Evolutionary conservation across 768 basidiomycete species (phyloP), one percentile per base, ranked within the genome.

Genomic region (Trametes elegans): DNA sequence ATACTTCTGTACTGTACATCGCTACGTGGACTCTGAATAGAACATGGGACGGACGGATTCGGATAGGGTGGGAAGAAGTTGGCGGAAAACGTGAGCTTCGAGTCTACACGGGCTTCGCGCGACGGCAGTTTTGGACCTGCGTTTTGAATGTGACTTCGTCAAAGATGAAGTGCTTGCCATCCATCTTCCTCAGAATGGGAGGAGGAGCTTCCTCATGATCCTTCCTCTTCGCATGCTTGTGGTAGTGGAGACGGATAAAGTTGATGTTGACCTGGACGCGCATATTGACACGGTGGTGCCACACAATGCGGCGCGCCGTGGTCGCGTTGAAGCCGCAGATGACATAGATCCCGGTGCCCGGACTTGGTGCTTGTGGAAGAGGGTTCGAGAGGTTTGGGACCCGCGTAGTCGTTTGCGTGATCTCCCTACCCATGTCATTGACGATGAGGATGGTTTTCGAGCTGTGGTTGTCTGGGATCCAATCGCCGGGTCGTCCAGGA

Each of bases 111-210:
- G 21, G 40, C 21, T 19, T n/a, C 26, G 23, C 47, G 21, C 34
- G 47, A 48, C 47, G 47, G 24, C 19, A 48, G 47, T 48, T 36
- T 35, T 48, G 47, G 34, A 48, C 26, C 34, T 48, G 47, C 10
- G 47, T 48, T n/a, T 35, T 36, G 14, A 36, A 48, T 6, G 24
- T 14, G 10, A 48, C 38, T 35, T 23, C 14, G 32, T 27, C 31
- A 16, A 48, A 32, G 32, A 36, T 16, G 13, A 36, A 19, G 47
- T 48, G 47, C 31, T 19, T 48, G 5, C 47, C 47, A 8, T 18
- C 14, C 8, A 18, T 11, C 23, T 36, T 48, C 19, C 21, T 19
- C 21, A 19, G n/a, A 24, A 48, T 36, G 5, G 35, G 34, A 8
- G 47, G 47, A 9, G 47, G 47, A 11, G 21, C 9, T 23, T 26